Evolutionary conservation across 169 alveolate genomes (phyloP), one percentile per base, ranked within the genome.

Genomic region (Cyclospora cayetanensis): DNA sequence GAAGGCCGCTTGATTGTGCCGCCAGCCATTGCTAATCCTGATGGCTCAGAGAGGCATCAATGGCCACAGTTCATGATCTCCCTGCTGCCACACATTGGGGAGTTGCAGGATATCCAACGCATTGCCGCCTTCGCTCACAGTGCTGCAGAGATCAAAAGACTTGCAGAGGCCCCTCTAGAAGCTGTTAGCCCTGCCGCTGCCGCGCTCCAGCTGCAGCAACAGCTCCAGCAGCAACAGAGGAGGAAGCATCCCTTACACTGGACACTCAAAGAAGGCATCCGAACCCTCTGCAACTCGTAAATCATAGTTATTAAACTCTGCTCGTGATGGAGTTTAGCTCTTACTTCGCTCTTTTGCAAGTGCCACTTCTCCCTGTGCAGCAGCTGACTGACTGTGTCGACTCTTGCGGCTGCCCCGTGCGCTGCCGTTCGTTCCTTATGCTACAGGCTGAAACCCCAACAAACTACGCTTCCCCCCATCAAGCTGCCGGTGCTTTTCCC

Each of bases 1-100:
- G n/a, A n/a, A n/a, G n/a, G n/a, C n/a, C 77, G 77, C 41, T 42
- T 66, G 22, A 66, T 66, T 5, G 77, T 25, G 22, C 77, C 77
- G 20, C 42, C 37, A 66, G 77, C 77, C 9, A 42, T 34, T 29
- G 22, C 46, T 27, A 66, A 37, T 3, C 77, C 77, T 2, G 77
- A 66, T 4, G 77, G 77, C 37, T 18, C 18, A 15, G 42, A 66
- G 77, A 20, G 35, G 41, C 77, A 22, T 42, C 41, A 25, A 7
- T 66, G 77, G 77, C 77, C 77, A 15, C 34, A 37, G 7, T 5
- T 66, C 5, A 66, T 42, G 12, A 37, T 66, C 18, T 66, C 77
- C 0, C 41, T 66, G 37, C 77, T 66, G 37, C 77, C 77, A 4
- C 77, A 66, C 35, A 5, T 66, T 0, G 31, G 20, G 25, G 35